A percentile compares a stretch with the other conserved stretches of the same genome.
These are phyloP conservation scores for Achaetomiella virescens DNA, from an alignment of 495 filamentous ascomycete species.

Conservation along the genomic window DNA sequence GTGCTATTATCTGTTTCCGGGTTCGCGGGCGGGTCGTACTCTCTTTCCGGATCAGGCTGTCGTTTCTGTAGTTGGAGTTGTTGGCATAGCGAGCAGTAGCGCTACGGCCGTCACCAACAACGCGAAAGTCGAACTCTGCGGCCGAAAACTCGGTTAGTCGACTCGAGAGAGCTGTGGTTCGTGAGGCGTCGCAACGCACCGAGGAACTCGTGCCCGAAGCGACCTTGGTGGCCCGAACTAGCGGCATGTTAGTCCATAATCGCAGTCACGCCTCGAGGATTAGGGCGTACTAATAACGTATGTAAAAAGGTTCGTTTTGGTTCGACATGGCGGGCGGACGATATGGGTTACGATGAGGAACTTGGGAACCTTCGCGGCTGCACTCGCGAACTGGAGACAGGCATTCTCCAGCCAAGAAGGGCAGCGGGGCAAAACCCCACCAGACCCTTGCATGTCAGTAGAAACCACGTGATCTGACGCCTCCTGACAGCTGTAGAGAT, in stretches of 20 bases:
- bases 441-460: neutral
- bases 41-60: slow-evolving; percentile 98
- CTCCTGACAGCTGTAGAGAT: slow-evolving; percentile 18
- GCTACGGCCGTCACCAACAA: slow-evolving; percentile 87
- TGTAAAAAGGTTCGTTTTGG: slow-evolving; percentile 74
- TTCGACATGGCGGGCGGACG: slow-evolving; percentile 25
- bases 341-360: slow-evolving; percentile 15
- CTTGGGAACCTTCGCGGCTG: slow-evolving; percentile 21
- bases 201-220: slow-evolving; percentile 97
- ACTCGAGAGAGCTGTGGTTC: neutral
- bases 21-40: slow-evolving; percentile 53
- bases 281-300: slow-evolving; percentile 83
- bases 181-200: slow-evolving; percentile 47
- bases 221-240: slow-evolving; percentile 95
- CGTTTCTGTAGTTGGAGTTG: slow-evolving; percentile 99
- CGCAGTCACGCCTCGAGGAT: neutral
- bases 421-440: slow-evolving; percentile 28
- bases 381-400: neutral
- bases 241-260: slow-evolving; percentile 23
- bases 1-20: neutral
- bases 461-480: slow-evolving; percentile 18
- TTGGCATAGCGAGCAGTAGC: slow-evolving; percentile 96
- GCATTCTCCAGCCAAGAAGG: neutral
- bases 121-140: slow-evolving; percentile 93
- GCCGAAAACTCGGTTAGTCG: slow-evolving; percentile 4